Evolutionary conservation across 2,329 filamentous ascomycete species (phyloP).

Genomic region (Penicillium frequentans): DNA sequence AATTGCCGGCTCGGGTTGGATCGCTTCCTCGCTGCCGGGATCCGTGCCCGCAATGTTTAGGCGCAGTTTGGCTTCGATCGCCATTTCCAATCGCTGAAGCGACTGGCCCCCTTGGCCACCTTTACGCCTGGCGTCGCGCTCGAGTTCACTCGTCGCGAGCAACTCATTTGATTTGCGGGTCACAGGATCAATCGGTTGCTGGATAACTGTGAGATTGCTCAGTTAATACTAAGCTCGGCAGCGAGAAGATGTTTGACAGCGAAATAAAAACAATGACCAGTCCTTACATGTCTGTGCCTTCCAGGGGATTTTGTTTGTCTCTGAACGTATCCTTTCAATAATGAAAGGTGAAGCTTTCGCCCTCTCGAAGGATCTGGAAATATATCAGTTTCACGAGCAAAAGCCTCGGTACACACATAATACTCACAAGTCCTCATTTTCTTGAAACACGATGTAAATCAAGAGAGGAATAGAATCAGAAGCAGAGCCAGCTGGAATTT

Average conservation of each 20-base stretch:
- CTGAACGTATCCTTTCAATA: background rate
- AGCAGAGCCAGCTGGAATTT: background rate
- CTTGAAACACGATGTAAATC: background rate
- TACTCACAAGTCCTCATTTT: background rate
- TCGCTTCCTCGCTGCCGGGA: background rate
- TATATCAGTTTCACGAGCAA: background rate
- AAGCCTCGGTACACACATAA: background rate
- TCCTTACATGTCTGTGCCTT: background rate
- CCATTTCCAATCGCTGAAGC: background rate
- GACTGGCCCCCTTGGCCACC: background rate
- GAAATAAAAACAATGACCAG: background rate
- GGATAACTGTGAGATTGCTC: background rate
- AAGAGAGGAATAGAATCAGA: background rate
- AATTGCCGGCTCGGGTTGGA: background rate
- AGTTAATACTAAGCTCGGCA: background rate
- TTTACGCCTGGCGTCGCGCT: background rate
- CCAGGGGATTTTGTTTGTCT: background rate
- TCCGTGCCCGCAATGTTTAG: background rate
- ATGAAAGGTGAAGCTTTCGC: background rate
- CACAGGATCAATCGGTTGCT: background rate
- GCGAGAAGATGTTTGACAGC: too few relatives aligned
- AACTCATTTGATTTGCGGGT: background rate
- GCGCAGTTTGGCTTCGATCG: background rate
- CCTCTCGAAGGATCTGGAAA: background rate
- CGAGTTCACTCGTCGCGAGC: background rate